phyloP scores from a whole-genome alignment of 2,329 filamentous ascomycete species.

The Diaporthe australafricana region DNA sequence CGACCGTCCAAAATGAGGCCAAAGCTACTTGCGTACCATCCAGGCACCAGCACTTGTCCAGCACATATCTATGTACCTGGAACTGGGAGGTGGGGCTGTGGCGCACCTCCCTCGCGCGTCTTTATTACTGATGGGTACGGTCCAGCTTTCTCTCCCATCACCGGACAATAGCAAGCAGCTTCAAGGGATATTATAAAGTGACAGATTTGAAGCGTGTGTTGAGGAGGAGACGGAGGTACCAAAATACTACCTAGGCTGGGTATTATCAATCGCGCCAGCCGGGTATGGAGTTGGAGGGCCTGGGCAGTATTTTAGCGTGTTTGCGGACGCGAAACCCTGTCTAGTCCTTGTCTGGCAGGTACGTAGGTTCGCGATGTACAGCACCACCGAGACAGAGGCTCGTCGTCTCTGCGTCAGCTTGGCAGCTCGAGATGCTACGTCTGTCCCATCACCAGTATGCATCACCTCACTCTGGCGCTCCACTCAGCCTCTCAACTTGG shows the following conservation, averaged over 20 bases:
- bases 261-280: not conserved
- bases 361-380: not conserved
- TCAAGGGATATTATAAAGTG: slow-evolving; percentile 8
- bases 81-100: not conserved
- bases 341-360: not conserved
- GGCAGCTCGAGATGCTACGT: too few relatives aligned
- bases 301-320: not conserved
- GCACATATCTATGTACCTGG: not conserved
- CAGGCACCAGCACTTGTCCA: not conserved
- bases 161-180: slow-evolving; percentile 3
- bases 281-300: not conserved
- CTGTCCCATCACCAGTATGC: too few relatives aligned
- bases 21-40: not conserved
- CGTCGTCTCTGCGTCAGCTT: not conserved
- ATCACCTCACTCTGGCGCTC: too few relatives aligned
- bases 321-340: slow-evolving; percentile 13
- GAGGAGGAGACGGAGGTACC: too few relatives aligned
- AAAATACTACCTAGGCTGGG: too few relatives aligned
- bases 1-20: not conserved
- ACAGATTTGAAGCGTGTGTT: not conserved
- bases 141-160: not conserved
- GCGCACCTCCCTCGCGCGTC: not conserved
- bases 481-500: too few relatives aligned
- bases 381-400: not conserved
- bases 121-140: not conserved